These are phyloP conservation scores for Linnemannia schmuckeri DNA, from an alignment of 192 early-diverging fungal genomes.

Conservation along the genomic window DNA sequence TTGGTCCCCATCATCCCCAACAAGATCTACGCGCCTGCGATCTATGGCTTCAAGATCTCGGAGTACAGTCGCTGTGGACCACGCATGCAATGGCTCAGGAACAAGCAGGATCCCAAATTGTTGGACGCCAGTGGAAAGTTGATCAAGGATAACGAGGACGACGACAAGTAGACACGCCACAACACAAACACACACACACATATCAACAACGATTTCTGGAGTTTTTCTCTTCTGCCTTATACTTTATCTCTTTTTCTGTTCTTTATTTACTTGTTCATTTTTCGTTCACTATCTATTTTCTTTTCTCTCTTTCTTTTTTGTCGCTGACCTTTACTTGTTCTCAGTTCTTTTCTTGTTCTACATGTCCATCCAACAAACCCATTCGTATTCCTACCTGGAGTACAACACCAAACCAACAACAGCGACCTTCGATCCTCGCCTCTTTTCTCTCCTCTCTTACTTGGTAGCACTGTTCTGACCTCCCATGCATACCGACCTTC, in stretches of 20 bases:
- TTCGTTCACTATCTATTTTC: no score
- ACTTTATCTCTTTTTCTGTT: no score
- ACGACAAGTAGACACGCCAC: conserved; percentile 12
- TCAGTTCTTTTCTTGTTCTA: no score
- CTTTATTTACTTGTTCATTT: no score
- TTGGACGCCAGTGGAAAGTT: conserved; percentile 40
- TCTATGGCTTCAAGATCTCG: conserved; percentile 95
- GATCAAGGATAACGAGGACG: conserved; percentile 36
- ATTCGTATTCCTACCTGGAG: no score
- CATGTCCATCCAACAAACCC: no score
- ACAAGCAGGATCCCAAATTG: conserved; percentile 35
- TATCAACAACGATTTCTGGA: neutral
- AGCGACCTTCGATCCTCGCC: no score
- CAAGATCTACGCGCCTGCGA: conserved; percentile 81
- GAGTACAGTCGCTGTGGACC: conserved; percentile 82
- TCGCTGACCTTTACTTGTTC: no score
- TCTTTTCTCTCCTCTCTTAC: neutral
- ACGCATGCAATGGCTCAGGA: conserved; percentile 93
- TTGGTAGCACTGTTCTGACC: neutral
- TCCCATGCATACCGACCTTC: neutral
- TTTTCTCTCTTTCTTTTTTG: no score
- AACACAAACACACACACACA: neutral
- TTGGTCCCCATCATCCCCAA: conserved; percentile 68
- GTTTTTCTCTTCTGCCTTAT: neutral
- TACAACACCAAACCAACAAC: no score